Evolutionary conservation across 805 yeast genomes (phyloP).

Genomic region (Candida sithepensis): DNA sequence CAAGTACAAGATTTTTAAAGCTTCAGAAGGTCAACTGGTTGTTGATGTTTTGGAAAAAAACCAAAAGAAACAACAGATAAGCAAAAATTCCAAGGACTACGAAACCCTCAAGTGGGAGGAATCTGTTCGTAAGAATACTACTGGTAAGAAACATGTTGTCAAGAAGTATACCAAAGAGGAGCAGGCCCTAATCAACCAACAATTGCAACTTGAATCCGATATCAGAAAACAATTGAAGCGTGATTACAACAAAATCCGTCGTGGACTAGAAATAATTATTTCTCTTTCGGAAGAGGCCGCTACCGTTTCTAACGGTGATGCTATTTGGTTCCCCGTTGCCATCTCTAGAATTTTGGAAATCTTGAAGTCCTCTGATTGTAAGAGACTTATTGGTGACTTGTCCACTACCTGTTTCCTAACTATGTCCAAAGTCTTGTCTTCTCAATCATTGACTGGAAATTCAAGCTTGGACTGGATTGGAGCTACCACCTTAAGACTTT

Average conservation of each 20-base stretch:
- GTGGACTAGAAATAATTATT: conserved; percentile 51
- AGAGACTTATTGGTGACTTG: conserved; percentile 31
- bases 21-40: conserved; percentile 66
- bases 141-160: conserved; percentile 42
- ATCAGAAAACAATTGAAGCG: conserved; percentile 47
- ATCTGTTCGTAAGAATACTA: conserved; percentile 69
- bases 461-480: conserved; percentile 53
- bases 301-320: conserved; percentile 59
- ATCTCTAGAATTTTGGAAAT: conserved; percentile 46
- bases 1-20: conserved; percentile 62
- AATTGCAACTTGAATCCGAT: conserved; percentile 55
- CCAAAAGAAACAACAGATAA: conserved; percentile 43
- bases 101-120: conserved; percentile 91
- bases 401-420: conserved; percentile 51
- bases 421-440: conserved; percentile 44
- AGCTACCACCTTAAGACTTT: conserved; percentile 61
- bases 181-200: conserved; percentile 55
- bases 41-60: conserved; percentile 52
- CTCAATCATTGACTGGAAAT: conserved; percentile 46
- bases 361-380: conserved; percentile 32
- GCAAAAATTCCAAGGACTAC: conserved; percentile 78
- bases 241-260: conserved; percentile 35
- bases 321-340: conserved; percentile 71
- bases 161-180: conserved; percentile 79
- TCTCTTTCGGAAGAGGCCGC: conserved; percentile 49